Conservation (phyloP, 2,329 filamentous ascomycete species). For the Trichoderma atroviride region DNA sequence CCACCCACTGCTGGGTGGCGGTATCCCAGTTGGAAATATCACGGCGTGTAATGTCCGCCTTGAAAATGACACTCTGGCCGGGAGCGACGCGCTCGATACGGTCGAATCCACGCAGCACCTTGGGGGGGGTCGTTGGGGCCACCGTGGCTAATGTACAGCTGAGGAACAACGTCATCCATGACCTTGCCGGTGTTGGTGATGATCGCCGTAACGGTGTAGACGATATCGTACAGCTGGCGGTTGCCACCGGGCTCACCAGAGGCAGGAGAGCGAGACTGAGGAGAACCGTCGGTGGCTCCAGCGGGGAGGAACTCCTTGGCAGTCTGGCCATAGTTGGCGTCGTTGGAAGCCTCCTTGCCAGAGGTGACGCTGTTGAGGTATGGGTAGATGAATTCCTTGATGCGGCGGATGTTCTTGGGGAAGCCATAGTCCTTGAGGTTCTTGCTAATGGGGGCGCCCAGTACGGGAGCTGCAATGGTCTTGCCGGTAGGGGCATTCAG, state of each 20-base stretch:
- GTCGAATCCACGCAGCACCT: constrained; percentile 78
- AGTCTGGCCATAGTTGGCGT: constrained; percentile 62
- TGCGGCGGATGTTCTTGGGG: constrained; percentile 58
- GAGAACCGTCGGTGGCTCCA: constrained; percentile 55
- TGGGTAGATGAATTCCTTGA: constrained; percentile 67
- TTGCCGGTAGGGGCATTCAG: constrained; percentile 64
- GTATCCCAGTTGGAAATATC: constrained; percentile 89
- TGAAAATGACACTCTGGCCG: constrained; percentile 69
- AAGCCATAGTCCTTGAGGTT: constrained; percentile 68
- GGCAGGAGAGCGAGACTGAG: constrained; percentile 58
- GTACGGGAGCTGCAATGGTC: constrained; percentile 64
- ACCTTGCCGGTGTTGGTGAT: constrained; percentile 71
- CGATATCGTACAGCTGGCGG: constrained; percentile 64
- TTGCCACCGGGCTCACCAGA: constrained; percentile 65
- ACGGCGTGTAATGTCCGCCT: constrained; percentile 70
- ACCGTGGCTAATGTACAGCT: constrained; percentile 80
- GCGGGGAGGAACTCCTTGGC: constrained; percentile 63
- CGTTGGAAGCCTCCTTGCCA: constrained; percentile 55
- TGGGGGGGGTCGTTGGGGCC: constrained; percentile 69
- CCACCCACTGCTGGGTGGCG: constrained; percentile 78
- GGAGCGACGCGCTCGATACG: constrained; percentile 68
- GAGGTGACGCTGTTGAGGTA: constrained; percentile 69
- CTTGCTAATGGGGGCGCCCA: constrained; percentile 63
- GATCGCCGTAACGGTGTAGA: constrained; percentile 68
- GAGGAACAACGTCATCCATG: constrained; percentile 70